Conservation (phyloP, 495 filamentous ascomycete species). For the Symbiotaphrina buchneri region DNA sequence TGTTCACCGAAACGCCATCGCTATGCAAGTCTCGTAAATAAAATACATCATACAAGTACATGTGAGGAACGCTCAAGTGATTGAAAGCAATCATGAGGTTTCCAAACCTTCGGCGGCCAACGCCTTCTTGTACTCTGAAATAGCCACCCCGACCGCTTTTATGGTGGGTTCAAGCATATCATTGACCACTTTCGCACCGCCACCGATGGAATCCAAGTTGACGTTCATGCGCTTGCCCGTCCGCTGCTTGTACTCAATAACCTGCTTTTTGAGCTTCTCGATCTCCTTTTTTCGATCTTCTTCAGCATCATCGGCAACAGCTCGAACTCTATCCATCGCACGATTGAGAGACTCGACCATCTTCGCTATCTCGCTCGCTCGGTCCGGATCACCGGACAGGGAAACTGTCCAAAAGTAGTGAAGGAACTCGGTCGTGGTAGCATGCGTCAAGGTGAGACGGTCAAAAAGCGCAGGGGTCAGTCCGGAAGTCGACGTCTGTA, state of each 20-base stretch:
- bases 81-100: no score
- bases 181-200: constrained; percentile 54
- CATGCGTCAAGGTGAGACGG: constrained; percentile 61
- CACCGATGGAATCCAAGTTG: constrained; percentile 38
- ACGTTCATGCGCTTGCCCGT: constrained; percentile 48
- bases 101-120: constrained; percentile 25
- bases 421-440: constrained; percentile 84
- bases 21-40: no score
- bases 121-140: constrained; percentile 36
- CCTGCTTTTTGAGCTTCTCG: constrained; percentile 37
- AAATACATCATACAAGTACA: no score
- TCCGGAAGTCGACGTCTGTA: constrained; percentile 28
- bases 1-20: no score
- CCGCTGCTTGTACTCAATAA: constrained; percentile 36
- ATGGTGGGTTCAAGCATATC: constrained; percentile 51
- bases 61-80: no score
- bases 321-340: constrained; percentile 56
- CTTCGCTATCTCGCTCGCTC: constrained; percentile 50
- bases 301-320: constrained; percentile 64
- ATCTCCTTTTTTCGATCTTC: constrained; percentile 35
- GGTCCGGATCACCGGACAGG: constrained; percentile 56
- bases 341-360: constrained; percentile 56
- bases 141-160: constrained; percentile 38
- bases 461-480: constrained; percentile 45
- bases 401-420: constrained; percentile 88